A percentile compares a stretch with the other conserved stretches of the same genome.
Evolutionary conservation across 805 yeast species (phyloP).

Genomic region (Candida tammaniensis): DNA sequence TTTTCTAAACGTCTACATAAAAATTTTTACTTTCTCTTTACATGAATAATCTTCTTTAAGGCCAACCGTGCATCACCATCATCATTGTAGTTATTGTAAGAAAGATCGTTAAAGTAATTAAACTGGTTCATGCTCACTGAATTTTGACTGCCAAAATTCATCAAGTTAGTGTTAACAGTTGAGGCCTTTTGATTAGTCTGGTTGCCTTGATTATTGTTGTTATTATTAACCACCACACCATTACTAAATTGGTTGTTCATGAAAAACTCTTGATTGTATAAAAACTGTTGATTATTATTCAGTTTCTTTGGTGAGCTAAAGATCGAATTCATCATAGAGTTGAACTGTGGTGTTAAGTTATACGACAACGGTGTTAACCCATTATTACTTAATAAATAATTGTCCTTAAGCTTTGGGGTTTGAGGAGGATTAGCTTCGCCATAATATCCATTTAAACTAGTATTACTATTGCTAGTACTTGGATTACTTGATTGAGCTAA

Average conservation of each 20-base stretch:
- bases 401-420: constrained; percentile 34
- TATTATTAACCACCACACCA: background rate
- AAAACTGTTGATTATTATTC: constrained; percentile 13
- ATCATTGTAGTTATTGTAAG: constrained; percentile 17
- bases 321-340: constrained; percentile 38
- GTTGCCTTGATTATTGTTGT: background rate
- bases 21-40: constrained; percentile 27
- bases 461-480: background rate
- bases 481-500: background rate
- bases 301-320: constrained; percentile 31
- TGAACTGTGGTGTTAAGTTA: constrained; percentile 41
- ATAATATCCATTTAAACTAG: constrained; percentile 3
- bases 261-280: constrained; percentile 27
- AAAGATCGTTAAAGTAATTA: constrained; percentile 5
- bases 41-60: constrained; percentile 32
- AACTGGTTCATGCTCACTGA: too few relatives aligned
- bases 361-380: constrained; percentile 33
- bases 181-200: background rate
- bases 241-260: constrained; percentile 2
- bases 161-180: background rate
- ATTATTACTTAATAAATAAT: constrained; percentile 20
- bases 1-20: too few relatives aligned
- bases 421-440: constrained; percentile 24
- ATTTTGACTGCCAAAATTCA: background rate
- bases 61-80: constrained; percentile 38